A percentile compares a stretch with the other conserved stretches of the same genome.
These are phyloP conservation scores for Solanum neorickii DNA, from an alignment of 257 asterid genomes.

Conservation along the genomic window DNA sequence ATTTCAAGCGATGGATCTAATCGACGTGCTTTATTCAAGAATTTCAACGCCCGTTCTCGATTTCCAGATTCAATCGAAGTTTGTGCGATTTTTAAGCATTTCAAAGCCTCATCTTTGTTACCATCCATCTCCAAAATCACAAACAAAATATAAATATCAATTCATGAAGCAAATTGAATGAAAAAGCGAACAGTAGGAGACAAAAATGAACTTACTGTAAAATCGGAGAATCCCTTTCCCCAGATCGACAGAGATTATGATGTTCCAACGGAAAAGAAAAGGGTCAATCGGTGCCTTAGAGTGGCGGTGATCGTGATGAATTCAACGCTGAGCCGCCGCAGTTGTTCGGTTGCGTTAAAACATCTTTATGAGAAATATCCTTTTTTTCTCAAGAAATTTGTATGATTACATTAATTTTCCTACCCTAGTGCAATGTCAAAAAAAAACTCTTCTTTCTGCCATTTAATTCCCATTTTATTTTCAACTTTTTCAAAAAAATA, in stretches of 20 bases:
- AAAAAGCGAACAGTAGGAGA: background rate
- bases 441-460: background rate
- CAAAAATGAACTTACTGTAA: background rate
- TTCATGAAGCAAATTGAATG: background rate
- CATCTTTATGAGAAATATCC: background rate
- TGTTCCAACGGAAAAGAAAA: background rate
- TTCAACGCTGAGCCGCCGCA: background rate
- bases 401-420: background rate
- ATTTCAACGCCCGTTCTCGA: conserved; percentile 54
- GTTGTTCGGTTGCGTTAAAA: background rate
- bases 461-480: no score
- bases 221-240: background rate
- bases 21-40: conserved; percentile 72
- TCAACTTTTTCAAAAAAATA: background rate
- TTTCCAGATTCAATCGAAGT: conserved; percentile 66
- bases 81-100: conserved; percentile 69
- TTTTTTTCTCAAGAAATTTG: background rate
- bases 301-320: background rate
- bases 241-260: background rate
- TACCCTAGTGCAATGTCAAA: background rate
- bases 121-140: conserved; percentile 51
- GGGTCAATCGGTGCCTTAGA: background rate
- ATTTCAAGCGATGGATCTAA: conserved; percentile 59
- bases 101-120: conserved; percentile 93
- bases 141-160: background rate